A percentile compares a stretch with the other conserved stretches of the same genome.
Evolutionary conservation across 495 filamentous ascomycete species (phyloP).

Genomic region (Podospora sp.): DNA sequence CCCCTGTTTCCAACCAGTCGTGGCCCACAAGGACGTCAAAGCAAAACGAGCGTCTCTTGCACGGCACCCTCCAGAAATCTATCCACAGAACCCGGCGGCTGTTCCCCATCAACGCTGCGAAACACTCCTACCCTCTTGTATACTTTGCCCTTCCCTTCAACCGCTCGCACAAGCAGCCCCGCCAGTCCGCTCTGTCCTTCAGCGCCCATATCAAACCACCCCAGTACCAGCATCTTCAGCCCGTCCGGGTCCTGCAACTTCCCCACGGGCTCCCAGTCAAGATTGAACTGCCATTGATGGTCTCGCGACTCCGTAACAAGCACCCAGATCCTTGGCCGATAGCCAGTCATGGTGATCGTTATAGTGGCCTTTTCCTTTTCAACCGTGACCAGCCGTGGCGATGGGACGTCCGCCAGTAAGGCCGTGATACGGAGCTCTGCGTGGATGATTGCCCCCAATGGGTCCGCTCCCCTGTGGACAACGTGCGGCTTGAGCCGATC

Average conservation of each 20-base stretch:
- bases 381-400: background rate
- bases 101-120: background rate
- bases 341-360: background rate
- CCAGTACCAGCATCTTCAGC: background rate
- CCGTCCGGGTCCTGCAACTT: background rate
- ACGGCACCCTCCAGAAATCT: background rate
- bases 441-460: background rate
- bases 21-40: background rate
- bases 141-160: background rate
- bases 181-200: background rate
- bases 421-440: background rate
- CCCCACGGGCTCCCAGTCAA: background rate
- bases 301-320: background rate
- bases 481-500: background rate
- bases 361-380: background rate
- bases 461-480: background rate
- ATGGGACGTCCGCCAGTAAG: background rate
- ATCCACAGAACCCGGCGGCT: background rate
- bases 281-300: background rate
- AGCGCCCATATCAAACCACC: background rate
- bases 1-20: too few species aligned
- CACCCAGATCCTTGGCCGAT: background rate
- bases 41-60: background rate
- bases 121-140: background rate
- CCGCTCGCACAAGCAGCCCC: background rate